Base-by-base conservation (phyloP, 805 yeast genomes). In the Grigorovia humatica region DNA sequence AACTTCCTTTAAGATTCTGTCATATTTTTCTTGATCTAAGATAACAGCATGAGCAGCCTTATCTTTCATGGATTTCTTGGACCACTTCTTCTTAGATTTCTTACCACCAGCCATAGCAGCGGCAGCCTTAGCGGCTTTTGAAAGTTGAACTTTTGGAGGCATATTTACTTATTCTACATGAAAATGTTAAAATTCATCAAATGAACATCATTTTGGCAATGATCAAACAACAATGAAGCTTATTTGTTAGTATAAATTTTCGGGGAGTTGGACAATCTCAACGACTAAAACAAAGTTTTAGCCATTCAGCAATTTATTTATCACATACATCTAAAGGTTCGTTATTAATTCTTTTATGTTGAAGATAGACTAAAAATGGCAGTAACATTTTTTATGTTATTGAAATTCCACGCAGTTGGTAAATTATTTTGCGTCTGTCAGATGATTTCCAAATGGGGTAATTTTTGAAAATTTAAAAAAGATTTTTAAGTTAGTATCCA, bases 71-170 rank as follows among this genome's bases (percentile, higher is more conserved):
- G 95, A 89, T 79, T 96, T 96, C 85, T 91, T 90, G 86, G 95
- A 87, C 99, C 98, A 93, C 96, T 93, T 93, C 95, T 93, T 91
- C 89, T 93, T 93, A 78, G 96, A 88, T 75, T 91, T 89, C 87
- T 90, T 90, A 85, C 97, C 96, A 86, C 97, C 97, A 76, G 97
- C 96, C 85, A 88, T 81, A 77, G 97, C 98, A 81, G 98, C 98
- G 73, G 98, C 97, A 74, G 96, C 96, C 83, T 91, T 91, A 74
- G 96, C 97, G 78, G 97, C 97, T 82, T 91, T 91, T 73, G 96
- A 85, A 78, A 88, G 90, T 84, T 91, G 97, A 80, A 88, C 81
- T 81, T 91, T 91, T 82, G 96, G 96, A 78, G 97, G 96, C 97
- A 91, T 88, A 77, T 83, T 79, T 66, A 48, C 55, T 47, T 49